Evolutionary conservation across 1,284 basidiomycete genomes (phyloP).

Genomic region (Marasmius oreades): DNA sequence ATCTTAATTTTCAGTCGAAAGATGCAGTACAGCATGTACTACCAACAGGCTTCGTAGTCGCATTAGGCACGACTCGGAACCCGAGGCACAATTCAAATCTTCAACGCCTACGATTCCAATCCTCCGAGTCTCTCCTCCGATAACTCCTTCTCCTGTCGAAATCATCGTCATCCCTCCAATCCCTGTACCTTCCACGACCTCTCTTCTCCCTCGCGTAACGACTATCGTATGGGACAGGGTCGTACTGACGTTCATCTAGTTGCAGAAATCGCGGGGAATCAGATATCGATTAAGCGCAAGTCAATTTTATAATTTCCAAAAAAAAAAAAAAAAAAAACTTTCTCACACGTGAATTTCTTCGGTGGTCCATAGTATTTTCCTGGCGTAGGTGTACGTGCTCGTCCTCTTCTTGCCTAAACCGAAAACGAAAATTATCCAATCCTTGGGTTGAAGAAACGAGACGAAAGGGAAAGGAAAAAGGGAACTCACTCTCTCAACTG

Average conservation of each 20-base stretch:
- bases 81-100: neutral
- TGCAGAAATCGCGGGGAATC: no score
- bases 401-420: conserved; percentile 86
- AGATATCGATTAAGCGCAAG: no score
- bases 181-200: conserved; percentile 30
- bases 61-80: no score
- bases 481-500: conserved; percentile 78
- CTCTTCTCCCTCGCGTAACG: conserved; percentile 58
- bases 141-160: conserved; percentile 34
- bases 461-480: neutral
- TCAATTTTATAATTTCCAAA: conserved; percentile 4
- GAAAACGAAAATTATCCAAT: neutral
- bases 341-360: conserved; percentile 72
- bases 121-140: conserved; percentile 29
- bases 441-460: neutral
- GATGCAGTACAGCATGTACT: no score
- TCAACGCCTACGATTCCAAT: conserved; percentile 31
- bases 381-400: conserved; percentile 93
- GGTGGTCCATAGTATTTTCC: conserved; percentile 87
- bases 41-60: no score
- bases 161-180: conserved; percentile 45
- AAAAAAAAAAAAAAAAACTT: conserved; percentile 12
- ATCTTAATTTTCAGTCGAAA: no score
- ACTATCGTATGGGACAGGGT: conserved; percentile 77
- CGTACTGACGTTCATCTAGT: conserved; percentile 64